phyloP scores from a whole-genome alignment of 2,329 filamentous ascomycete genomes.

The Xylariaceae sp. region DNA sequence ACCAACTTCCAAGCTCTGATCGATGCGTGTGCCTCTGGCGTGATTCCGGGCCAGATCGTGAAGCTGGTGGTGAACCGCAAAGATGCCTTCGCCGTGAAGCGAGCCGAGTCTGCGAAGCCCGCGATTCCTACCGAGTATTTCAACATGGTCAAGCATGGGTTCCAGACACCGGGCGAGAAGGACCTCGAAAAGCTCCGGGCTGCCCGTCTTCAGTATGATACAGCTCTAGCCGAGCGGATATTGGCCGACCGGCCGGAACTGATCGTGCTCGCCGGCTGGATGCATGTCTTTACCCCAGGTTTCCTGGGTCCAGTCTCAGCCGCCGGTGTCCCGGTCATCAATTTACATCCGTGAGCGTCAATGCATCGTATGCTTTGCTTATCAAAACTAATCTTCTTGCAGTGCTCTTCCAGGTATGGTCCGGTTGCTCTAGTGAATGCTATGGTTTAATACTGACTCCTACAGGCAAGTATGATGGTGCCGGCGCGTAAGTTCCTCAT shows the following conservation, averaged over 20 bases:
- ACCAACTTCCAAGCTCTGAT: constrained; percentile 37
- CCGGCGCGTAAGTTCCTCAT: constrained; percentile 40
- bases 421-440: background rate
- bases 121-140: constrained; percentile 73
- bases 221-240: constrained; percentile 66
- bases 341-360: constrained; percentile 55
- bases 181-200: constrained; percentile 49
- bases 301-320: constrained; percentile 67
- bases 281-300: constrained; percentile 67
- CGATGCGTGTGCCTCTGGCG: constrained; percentile 37
- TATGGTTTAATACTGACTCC: background rate
- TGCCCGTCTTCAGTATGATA: constrained; percentile 67
- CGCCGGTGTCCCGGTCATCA: constrained; percentile 67
- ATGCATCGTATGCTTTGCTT: too few relatives aligned
- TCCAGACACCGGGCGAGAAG: constrained; percentile 52
- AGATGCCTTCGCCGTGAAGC: constrained; percentile 39
- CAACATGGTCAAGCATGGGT: constrained; percentile 73
- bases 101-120: constrained; percentile 40
- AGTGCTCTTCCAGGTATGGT: constrained; percentile 18
- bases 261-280: constrained; percentile 80
- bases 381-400: too few relatives aligned
- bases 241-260: constrained; percentile 63
- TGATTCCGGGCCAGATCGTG: constrained; percentile 40
- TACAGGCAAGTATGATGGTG: constrained; percentile 60
- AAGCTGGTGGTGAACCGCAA: constrained; percentile 45